Base-by-base conservation (phyloP, 1,139 yeast species). In the Pichia sp. region DNA sequence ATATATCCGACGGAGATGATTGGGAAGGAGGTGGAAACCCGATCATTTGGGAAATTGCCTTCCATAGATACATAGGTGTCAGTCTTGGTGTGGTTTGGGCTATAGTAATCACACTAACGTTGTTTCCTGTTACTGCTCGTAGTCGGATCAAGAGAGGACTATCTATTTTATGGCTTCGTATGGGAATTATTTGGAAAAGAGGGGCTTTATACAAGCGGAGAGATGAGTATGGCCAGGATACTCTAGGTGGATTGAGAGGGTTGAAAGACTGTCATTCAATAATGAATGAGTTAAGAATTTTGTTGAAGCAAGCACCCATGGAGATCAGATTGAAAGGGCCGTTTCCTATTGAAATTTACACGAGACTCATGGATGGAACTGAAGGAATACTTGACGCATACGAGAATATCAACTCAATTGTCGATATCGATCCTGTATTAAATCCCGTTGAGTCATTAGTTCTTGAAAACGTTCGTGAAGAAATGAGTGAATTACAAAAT, bases 121-220 rank as follows among this genome's bases (percentile, higher is more conserved):
- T 89, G 54, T 75, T 87, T 56, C 96, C 95, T 5, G 84, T 83
- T 64, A 82, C 89, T 64, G 95, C 96, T 0, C 73, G 96, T 49
- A 73, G 82, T 11, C 73, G 90, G 53, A 72, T 88, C 55, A 82
- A 87, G 59, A 75, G 76, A 38, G 89, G 89, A 0, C 68, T 88
- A 31, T 79, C 90, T 0, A 72, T 84, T 1, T 73, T 87, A 32
- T 89, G 96, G 96, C 71, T 89, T 47, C 73, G 90, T 52, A 76
- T 89, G 76, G 96, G 96, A 0, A 76, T 88, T 32, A 77, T 84
- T n/a, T 88, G 96, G 96, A 85, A 84, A 62, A 74, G 84, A 30
- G 87, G 83, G 57, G 82, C 84, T 0, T 62, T 80, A 48, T 65
- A 64, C 13, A 62, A 59, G 44, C 54, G 59, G 40, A 53, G 50